phyloP scores from a whole-genome alignment of 768 basidiomycete genomes.

The Sutorius australiensis region DNA sequence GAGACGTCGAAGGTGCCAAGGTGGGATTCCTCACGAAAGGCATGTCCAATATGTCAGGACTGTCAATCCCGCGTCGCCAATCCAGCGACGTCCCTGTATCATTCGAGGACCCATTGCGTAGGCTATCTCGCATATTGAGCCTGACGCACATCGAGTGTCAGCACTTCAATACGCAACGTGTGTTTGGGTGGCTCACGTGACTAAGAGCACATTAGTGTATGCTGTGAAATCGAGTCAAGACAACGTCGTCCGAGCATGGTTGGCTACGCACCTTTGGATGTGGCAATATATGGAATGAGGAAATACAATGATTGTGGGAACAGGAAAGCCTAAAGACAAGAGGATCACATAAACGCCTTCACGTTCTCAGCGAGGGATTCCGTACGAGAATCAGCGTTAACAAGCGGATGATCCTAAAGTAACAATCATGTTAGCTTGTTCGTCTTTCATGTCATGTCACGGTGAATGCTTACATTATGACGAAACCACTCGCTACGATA shows the following conservation, averaged over 20 bases:
- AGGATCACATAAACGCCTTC: neutral
- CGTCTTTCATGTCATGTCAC: neutral
- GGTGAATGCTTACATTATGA: neutral
- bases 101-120: neutral
- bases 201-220: constrained; percentile 1
- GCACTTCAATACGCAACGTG: neutral
- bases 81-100: neutral
- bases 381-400: neutral
- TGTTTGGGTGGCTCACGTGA: neutral
- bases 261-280: neutral
- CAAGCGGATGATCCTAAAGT: neutral
- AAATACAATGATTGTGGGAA: neutral
- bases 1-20: neutral
- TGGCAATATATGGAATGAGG: neutral
- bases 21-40: too few relatives aligned
- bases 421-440: neutral
- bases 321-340: neutral
- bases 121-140: neutral
- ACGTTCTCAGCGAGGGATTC: neutral
- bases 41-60: too few relatives aligned
- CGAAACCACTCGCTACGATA: neutral
- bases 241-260: neutral
- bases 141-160: neutral
- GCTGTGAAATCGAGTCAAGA: neutral
- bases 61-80: neutral